Evolutionary conservation across 306 rosid genomes (phyloP).

Genomic region (Fragaria nilgerrensis): DNA sequence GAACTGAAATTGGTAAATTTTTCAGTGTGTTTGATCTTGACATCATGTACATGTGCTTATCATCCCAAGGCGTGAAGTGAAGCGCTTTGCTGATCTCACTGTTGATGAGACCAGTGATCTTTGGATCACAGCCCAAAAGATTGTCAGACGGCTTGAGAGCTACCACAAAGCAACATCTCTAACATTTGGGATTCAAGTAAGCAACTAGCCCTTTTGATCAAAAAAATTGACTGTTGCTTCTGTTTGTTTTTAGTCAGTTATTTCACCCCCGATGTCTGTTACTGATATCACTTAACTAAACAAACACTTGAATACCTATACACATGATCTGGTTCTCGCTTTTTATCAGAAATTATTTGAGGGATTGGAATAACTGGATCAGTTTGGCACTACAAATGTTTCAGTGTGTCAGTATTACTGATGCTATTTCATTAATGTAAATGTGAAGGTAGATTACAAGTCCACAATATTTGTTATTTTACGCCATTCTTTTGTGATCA

Average conservation of each 20-base stretch:
- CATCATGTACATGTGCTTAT: conserved; percentile 76
- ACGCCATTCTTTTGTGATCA: conserved; percentile 4
- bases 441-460: neutral
- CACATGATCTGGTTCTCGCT: neutral
- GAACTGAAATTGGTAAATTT: neutral
- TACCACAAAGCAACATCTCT: conserved; percentile 82
- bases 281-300: conserved; percentile 5
- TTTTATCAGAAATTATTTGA: neutral
- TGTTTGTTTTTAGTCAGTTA: neutral
- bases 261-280: neutral
- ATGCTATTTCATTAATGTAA: neutral
- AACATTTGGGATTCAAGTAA: conserved; percentile 76
- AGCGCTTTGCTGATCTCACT: conserved; percentile 80
- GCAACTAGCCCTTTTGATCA: conserved; percentile 2
- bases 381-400: neutral
- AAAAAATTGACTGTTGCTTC: neutral
- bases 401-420: neutral
- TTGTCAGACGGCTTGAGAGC: conserved; percentile 68
- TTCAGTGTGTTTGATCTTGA: conserved; percentile 51
- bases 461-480: neutral
- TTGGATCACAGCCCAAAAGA: conserved; percentile 85
- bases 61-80: conserved; percentile 88
- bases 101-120: conserved; percentile 78
- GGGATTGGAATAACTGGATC: neutral
- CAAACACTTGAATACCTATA: neutral